Evolutionary conservation across 2,329 filamentous ascomycete species (phyloP).

Genomic region (Pseudogymnoascus sp.): DNA sequence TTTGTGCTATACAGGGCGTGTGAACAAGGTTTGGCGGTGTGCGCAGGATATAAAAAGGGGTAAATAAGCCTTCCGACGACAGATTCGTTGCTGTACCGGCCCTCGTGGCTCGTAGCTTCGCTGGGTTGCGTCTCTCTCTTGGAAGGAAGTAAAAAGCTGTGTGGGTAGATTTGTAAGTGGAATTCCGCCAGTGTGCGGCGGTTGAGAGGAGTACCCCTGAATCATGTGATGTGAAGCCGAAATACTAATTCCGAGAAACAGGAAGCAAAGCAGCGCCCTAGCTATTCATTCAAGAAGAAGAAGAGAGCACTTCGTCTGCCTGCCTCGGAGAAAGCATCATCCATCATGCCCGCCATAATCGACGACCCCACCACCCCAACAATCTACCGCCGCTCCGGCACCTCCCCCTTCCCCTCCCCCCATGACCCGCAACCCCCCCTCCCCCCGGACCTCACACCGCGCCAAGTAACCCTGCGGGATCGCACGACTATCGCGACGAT

Average conservation of each 20-base stretch:
- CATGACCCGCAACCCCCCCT: constrained; percentile 40
- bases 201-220: background rate
- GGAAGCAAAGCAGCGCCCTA: background rate
- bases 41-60: background rate
- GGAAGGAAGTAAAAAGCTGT: background rate
- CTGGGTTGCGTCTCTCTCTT: background rate
- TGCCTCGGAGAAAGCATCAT: constrained; percentile 9
- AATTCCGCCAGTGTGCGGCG: background rate
- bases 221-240: background rate
- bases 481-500: constrained; percentile 59
- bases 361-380: constrained; percentile 49
- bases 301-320: background rate
- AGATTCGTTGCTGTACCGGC: background rate
- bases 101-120: background rate
- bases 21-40: background rate
- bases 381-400: constrained; percentile 46
- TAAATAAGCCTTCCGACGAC: background rate
- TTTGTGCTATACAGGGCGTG: background rate
- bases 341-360: constrained; percentile 49
- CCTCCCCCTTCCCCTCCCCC: constrained; percentile 40
- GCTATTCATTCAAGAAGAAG: background rate
- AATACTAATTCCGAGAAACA: background rate
- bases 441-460: constrained; percentile 41
- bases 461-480: constrained; percentile 57
- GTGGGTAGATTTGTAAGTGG: background rate